Conservation (phyloP, 495 filamentous ascomycete genomes). For the Penicillium bialowiezense region DNA sequence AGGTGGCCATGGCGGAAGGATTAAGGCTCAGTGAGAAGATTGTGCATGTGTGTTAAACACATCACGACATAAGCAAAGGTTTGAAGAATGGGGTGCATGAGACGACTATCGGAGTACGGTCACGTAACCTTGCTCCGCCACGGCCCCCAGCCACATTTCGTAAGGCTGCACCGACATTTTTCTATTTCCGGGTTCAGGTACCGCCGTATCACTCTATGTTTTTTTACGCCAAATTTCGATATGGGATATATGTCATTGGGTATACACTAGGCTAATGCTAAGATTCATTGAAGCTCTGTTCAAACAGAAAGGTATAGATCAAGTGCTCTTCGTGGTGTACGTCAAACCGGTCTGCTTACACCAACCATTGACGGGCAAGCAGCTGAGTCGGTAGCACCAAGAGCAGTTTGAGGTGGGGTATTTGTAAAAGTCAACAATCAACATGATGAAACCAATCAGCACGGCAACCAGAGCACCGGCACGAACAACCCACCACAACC, state of each 20-base stretch:
- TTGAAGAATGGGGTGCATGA: background rate
- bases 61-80: conserved; percentile 2
- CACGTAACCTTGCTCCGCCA: conserved; percentile 5
- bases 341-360: conserved; percentile 63
- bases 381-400: conserved; percentile 95
- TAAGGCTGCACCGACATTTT: background rate
- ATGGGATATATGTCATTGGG: conserved; percentile 3
- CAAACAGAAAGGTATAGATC: too few species aligned
- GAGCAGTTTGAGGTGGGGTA: conserved; percentile 65
- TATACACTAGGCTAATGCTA: conserved; percentile 13
- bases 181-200: conserved; percentile 2
- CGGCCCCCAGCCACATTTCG: background rate
- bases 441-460: conserved; percentile 75
- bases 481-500: conserved; percentile 93
- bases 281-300: conserved; percentile 1
- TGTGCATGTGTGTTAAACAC: conserved; percentile 14
- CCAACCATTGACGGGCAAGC: conserved; percentile 77
- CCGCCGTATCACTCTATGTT: background rate
- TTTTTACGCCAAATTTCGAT: background rate
- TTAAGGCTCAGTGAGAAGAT: conserved; percentile 8
- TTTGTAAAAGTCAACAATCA: conserved; percentile 88
- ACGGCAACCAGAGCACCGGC: conserved; percentile 75
- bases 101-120: background rate
- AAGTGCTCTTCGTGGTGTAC: conserved; percentile 14
- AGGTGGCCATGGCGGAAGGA: conserved; percentile 37